Percentiles rank a stretch among this genome's conserved stretches.
Evolutionary conservation across 2,329 filamentous ascomycete genomes (phyloP).

Genomic region (Corinectria fuckeliana): DNA sequence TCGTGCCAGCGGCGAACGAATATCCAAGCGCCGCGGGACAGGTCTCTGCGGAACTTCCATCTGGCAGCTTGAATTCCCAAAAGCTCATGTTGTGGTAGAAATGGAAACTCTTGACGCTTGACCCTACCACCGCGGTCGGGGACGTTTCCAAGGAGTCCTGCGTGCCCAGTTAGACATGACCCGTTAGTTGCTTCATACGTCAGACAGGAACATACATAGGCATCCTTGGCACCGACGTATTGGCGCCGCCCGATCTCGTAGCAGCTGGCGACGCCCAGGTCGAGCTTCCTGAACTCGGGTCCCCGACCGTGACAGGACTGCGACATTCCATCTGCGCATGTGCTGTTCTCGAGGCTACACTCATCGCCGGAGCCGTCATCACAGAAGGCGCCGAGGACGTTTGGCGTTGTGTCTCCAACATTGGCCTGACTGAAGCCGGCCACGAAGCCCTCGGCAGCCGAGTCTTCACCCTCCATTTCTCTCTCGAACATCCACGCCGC

Average conservation of each 20-base stretch:
- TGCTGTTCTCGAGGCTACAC: conserved; percentile 83
- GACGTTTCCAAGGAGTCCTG: conserved; percentile 60
- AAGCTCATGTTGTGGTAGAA: conserved; percentile 82
- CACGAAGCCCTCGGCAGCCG: conserved; percentile 73
- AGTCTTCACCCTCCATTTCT: conserved; percentile 60
- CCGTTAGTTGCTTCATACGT: not conserved
- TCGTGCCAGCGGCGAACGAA: conserved; percentile 91
- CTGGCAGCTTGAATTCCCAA: conserved; percentile 75
- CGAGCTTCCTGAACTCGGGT: conserved; percentile 70
- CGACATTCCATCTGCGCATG: conserved; percentile 74
- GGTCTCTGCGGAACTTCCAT: conserved; percentile 73
- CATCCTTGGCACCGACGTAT: conserved; percentile 61
- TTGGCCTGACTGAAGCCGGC: conserved; percentile 93
- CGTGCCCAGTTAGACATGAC: not conserved
- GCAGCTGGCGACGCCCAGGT: conserved; percentile 75
- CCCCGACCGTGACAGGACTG: conserved; percentile 78
- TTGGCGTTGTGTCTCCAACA: conserved; percentile 90
- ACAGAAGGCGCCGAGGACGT: conserved; percentile 86
- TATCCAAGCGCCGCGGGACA: conserved; percentile 91
- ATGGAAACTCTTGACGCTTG: conserved; percentile 81
- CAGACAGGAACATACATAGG: conserved; percentile 44
- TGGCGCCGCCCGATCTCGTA: conserved; percentile 80
- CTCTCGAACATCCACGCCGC: conserved; percentile 86
- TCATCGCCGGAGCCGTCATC: conserved; percentile 78
- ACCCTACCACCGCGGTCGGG: conserved; percentile 62